Percentiles rank a stretch among this genome's conserved stretches.
Conservation (phyloP, 2,329 filamentous ascomycete genomes). For the Xylaria hypoxylon region DNA sequence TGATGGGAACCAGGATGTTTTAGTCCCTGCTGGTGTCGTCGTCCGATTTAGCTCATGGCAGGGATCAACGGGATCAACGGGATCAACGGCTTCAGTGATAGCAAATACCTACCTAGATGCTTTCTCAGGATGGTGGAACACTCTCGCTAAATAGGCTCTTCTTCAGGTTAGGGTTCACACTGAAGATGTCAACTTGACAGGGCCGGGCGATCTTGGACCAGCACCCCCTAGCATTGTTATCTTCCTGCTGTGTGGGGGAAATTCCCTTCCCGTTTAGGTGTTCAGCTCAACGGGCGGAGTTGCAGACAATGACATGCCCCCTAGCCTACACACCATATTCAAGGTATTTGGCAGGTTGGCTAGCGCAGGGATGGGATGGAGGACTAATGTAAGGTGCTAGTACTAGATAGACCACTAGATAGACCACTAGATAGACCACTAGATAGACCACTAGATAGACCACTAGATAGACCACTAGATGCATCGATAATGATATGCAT, state of each 20-base stretch:
- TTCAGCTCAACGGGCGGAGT: slow-evolving; percentile 33
- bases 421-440: too few species aligned
- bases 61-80: slow-evolving; percentile 35
- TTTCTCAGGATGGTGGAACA: slow-evolving; percentile 29
- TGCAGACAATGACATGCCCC: slow-evolving; percentile 18
- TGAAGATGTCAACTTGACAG: slow-evolving; percentile 21
- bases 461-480: slow-evolving; percentile 10
- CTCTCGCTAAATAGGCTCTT: slow-evolving; percentile 31
- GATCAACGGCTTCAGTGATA: slow-evolving; percentile 31
- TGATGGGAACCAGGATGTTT: slow-evolving; percentile 33
- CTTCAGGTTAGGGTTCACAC: slow-evolving; percentile 32
- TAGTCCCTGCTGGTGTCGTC: slow-evolving; percentile 32
- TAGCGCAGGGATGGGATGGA: slow-evolving; percentile 7
- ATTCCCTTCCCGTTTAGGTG: slow-evolving; percentile 29
- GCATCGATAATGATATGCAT: slow-evolving; percentile 31
- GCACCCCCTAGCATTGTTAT: slow-evolving; percentile 21
- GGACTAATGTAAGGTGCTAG: slow-evolving; percentile 5
- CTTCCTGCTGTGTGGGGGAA: slow-evolving; percentile 24
- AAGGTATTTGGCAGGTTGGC: slow-evolving; percentile 31
- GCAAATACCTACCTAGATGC: slow-evolving; percentile 21
- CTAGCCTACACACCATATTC: slow-evolving; percentile 21
- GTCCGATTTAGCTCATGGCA: slow-evolving; percentile 37
- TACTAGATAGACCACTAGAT: slow-evolving; percentile 8
- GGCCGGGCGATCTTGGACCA: slow-evolving; percentile 22
- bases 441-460: too few species aligned